phyloP scores from a whole-genome alignment of 371 early-diverging fungal genomes.

The Syncephalis plumigaleata region DNA sequence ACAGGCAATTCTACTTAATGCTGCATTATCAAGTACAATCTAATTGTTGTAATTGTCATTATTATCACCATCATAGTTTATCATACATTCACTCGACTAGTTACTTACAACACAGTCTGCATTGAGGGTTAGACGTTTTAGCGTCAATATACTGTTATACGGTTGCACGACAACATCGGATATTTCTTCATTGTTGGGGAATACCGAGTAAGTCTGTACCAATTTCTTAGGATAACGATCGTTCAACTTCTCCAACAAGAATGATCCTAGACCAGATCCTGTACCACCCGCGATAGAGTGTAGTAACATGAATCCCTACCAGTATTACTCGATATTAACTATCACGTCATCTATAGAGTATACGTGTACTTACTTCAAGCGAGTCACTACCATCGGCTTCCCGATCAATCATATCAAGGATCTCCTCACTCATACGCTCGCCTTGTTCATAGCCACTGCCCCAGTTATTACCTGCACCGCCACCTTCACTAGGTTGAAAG shows the following conservation, averaged over 20 bases:
- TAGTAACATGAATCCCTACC: slow-evolving; percentile 71
- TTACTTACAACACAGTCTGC: slow-evolving; percentile 82
- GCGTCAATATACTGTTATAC: slow-evolving; percentile 93
- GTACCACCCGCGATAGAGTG: slow-evolving; percentile 96
- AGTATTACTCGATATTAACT: too few relatives aligned
- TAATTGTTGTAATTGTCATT: too few relatives aligned
- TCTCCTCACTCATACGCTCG: slow-evolving; percentile 59
- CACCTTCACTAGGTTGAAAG: slow-evolving; percentile 73
- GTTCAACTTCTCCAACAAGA: slow-evolving; percentile 67
- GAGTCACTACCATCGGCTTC: slow-evolving; percentile 90
- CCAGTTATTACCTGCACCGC: slow-evolving; percentile 97
- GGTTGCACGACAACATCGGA: slow-evolving; percentile 99
- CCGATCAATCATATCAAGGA: slow-evolving; percentile 86
- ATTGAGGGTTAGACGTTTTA: slow-evolving; percentile 80
- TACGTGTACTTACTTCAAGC: slow-evolving; percentile 36
- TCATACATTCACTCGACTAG: not conserved
- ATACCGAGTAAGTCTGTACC: slow-evolving; percentile 97
- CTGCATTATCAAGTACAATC: slow-evolving; percentile 90
- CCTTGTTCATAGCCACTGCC: slow-evolving; percentile 72
- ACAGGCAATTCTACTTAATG: slow-evolving; percentile 82
- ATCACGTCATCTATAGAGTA: not conserved
- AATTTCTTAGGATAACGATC: slow-evolving; percentile 97
- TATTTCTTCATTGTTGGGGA: slow-evolving; percentile 94
- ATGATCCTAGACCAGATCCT: slow-evolving; percentile 91
- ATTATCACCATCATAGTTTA: slow-evolving; percentile 9